Evolutionary conservation across 1,284 basidiomycete genomes (phyloP), one percentile per base, ranked within the genome.

Genomic region (Pseudozyma tsukubaensis): DNA sequence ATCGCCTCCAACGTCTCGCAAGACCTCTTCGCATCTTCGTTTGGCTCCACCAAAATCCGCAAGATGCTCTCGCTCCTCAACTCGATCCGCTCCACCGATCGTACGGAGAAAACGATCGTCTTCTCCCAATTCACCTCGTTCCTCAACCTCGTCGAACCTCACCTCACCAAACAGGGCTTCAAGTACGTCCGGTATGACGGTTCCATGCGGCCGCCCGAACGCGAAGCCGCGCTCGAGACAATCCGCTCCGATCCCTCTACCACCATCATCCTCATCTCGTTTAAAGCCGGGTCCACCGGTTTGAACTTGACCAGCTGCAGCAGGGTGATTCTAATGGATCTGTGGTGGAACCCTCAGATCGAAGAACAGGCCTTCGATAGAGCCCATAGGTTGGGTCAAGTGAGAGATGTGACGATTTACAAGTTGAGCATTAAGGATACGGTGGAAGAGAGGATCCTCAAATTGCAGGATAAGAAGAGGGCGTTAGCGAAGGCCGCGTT

Each of bases 221-320:
- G 95, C 18, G 91, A 94, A 77, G 88, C 87, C 10, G 89, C 92
- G 4, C 86, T 98, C 24, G 86, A 90, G 24, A 88, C 88, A 67
- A 95, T 99, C 85, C 90, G 89, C 80, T 89, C 81, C 29, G 89
- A 89, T 79, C 83, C 86, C 11, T 86, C 80, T 3, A 89, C 88
- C 14, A 88, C 79, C 11, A 89, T 96, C 40, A 97, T 98, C 65
- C 86, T 99, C 67, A 96, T 98, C 69, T 97, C 94, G 0, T 96
- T 98, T 89, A 97, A 97, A 85, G 94, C 94, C 13, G 94, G 94
- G 2, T 92, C 91, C 80, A 94, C 93, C 89, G 94, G 94, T 53
- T 88, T 99, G 43, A 99, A 99, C 84, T 83, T 99, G 78, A 97
- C 94, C 0, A 91, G 90, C 55, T 98, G 96, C 86, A 96, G 94